phyloP scores from a whole-genome alignment of 2,329 filamentous ascomycete species.

The Fusarium illudens region DNA sequence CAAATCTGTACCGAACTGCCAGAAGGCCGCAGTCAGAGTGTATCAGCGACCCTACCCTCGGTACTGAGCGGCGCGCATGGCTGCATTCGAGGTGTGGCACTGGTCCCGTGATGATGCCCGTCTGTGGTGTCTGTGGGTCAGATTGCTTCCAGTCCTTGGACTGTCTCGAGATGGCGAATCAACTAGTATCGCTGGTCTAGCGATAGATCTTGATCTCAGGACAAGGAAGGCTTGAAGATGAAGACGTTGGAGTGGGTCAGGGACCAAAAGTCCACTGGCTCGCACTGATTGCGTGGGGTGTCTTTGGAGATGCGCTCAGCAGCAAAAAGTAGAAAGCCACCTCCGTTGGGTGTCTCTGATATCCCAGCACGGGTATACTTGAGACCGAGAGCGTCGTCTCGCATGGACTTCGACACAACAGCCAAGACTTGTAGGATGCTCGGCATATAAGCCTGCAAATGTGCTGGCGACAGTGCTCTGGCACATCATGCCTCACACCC shows the following conservation, averaged over 20 bases:
- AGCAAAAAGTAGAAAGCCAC: background rate
- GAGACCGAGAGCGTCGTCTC: background rate
- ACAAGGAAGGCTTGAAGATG: background rate
- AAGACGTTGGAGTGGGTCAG: conserved; percentile 2
- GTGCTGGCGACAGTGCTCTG: background rate
- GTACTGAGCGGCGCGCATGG: background rate
- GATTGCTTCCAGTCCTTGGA: background rate
- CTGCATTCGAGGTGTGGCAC: conserved; percentile 4
- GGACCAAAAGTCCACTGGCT: background rate
- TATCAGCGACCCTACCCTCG: background rate
- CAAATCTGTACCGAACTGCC: background rate
- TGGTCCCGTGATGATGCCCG: conserved; percentile 36
- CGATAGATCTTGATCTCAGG: conserved; percentile 2
- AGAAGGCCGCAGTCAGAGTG: background rate
- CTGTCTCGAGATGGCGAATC: conserved; percentile 1
- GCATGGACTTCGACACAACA: background rate
- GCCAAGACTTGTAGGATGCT: conserved; percentile 32
- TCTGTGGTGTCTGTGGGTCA: conserved; percentile 34
- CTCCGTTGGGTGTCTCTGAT: conserved; percentile 3
- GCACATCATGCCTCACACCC: background rate
- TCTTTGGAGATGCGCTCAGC: background rate
- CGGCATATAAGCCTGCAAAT: conserved; percentile 12
- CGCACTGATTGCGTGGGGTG: background rate
- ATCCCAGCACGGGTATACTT: background rate
- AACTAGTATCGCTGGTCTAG: background rate